These are phyloP conservation scores for Fusarium coicis DNA, from an alignment of 2,329 filamentous ascomycete species.

Conservation along the genomic window DNA sequence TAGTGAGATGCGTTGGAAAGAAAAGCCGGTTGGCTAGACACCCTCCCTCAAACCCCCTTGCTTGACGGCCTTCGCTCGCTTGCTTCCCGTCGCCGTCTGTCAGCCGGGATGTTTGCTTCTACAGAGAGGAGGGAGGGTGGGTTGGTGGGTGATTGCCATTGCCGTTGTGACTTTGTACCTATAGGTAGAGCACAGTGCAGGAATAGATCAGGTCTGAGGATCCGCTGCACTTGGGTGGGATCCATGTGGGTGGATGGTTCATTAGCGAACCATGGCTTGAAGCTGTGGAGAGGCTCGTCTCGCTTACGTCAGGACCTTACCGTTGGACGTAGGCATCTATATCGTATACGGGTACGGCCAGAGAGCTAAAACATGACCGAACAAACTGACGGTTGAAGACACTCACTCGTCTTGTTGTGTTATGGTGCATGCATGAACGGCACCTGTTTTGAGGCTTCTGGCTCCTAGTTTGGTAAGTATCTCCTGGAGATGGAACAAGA, in stretches of 20 bases:
- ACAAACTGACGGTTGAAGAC: conserved; percentile 28
- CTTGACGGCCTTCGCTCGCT: conserved; percentile 41
- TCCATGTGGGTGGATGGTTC: conserved; percentile 14
- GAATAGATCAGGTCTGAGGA: conserved; percentile 5
- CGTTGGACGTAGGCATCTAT: conserved; percentile 10
- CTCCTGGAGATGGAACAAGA: conserved; percentile 23
- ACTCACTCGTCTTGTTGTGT: conserved; percentile 21
- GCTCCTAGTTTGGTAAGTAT: conserved; percentile 24
- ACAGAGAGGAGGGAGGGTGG: conserved; percentile 5
- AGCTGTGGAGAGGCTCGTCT: conserved; percentile 31
- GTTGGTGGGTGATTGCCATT: conserved; percentile 22
- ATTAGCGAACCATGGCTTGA: conserved; percentile 25
- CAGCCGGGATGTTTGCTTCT: conserved; percentile 36
- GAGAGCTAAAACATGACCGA: conserved; percentile 26
- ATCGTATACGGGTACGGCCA: conserved; percentile 20
- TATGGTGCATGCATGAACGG: conserved; percentile 17
- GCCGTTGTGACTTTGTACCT: conserved; percentile 19
- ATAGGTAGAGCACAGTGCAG: conserved; percentile 16
- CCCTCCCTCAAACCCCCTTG: conserved; percentile 23
- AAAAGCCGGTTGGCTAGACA: conserved; percentile 34
- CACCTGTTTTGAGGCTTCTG: conserved; percentile 16
- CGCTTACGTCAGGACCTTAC: conserved; percentile 27
- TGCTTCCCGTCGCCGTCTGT: conserved; percentile 42
- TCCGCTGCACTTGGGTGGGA: conserved; percentile 18
- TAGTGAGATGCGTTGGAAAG: conserved; percentile 39